Conservation (phyloP, 176 grass and related monocot species). For the Aegilops bicornis region DNA sequence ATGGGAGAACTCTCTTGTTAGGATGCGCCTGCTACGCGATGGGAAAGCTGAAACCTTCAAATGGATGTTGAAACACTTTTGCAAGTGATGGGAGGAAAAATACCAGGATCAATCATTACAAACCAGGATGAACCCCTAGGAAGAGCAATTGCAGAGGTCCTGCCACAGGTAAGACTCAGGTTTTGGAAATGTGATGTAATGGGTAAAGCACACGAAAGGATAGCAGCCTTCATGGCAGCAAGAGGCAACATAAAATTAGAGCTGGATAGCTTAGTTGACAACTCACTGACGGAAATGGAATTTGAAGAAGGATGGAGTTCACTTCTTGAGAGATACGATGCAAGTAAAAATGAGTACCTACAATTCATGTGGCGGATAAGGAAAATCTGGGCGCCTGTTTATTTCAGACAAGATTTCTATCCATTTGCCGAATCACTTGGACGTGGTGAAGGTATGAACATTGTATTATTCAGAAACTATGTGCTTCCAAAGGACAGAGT, state of each 20-base stretch:
- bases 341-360: conserved; percentile 22
- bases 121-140: conserved; percentile 28
- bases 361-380: conserved; percentile 27
- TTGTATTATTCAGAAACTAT: conserved; percentile 14
- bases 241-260: not conserved
- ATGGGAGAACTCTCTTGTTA: conserved; percentile 12
- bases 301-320: conserved; percentile 27
- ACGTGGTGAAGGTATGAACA: conserved; percentile 11
- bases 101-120: conserved; percentile 17
- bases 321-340: conserved; percentile 21
- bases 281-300: not conserved
- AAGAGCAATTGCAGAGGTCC: conserved; percentile 14
- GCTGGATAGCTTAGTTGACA: not conserved
- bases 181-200: conserved; percentile 29
- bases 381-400: conserved; percentile 31
- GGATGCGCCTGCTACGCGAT: conserved; percentile 14
- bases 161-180: conserved; percentile 11
- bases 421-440: conserved; percentile 15
- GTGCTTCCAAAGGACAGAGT: conserved; percentile 5
- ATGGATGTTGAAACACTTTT: conserved; percentile 33
- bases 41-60: not conserved
- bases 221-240: not conserved
- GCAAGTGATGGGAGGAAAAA: conserved; percentile 26
- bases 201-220: conserved; percentile 20
- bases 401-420: conserved; percentile 30